A percentile compares a stretch with the other conserved stretches of the same genome.
These are phyloP conservation scores for Flammula alnicola DNA, from an alignment of 1,284 basidiomycete genomes.

Conservation along the genomic window DNA sequence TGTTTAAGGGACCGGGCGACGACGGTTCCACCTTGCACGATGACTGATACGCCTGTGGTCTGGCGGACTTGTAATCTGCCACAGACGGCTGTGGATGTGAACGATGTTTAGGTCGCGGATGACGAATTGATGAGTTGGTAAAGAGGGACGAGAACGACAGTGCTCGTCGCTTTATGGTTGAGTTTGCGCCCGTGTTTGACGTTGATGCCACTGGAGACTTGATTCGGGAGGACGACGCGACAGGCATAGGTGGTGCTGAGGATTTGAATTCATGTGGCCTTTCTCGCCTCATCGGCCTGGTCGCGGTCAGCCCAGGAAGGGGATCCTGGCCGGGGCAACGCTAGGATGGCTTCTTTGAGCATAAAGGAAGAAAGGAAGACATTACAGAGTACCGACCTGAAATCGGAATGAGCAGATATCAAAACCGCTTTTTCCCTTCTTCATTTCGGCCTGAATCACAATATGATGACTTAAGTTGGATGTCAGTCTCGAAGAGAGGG, in stretches of 20 bases:
- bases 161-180: background rate
- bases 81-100: no score
- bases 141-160: background rate
- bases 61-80: no score
- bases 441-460: conserved; percentile 9
- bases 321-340: conserved; percentile 18
- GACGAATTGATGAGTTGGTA: no score
- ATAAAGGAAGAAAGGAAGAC: no score
- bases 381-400: conserved; percentile 13
- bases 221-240: background rate
- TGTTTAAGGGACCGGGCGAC: no score
- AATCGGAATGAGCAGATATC: conserved; percentile 21
- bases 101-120: no score
- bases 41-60: no score
- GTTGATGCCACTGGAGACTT: no score
- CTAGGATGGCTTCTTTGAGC: no score
- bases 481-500: background rate
- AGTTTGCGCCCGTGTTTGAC: background rate
- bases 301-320: conserved; percentile 5
- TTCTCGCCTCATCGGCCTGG: conserved; percentile 1
- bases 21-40: no score
- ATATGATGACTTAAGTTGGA: background rate
- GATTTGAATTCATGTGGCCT: background rate
- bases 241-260: background rate
- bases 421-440: conserved; percentile 18